phyloP scores from a whole-genome alignment of 2,329 filamentous ascomycete genomes.

The Aspergillaceae sp. region DNA sequence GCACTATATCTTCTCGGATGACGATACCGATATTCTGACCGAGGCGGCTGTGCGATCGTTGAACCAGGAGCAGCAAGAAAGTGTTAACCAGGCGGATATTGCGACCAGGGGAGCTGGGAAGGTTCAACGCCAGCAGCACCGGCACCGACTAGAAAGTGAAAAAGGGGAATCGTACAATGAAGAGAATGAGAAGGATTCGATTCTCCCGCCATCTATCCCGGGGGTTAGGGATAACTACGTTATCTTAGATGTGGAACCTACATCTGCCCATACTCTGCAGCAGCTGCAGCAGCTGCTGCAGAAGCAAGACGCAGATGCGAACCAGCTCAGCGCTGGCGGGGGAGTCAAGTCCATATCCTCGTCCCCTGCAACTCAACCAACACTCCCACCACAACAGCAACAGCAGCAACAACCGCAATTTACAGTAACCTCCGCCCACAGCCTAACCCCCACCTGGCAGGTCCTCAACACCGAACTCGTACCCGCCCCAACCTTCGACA shows the following conservation, averaged over 20 bases:
- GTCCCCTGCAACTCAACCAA: slow-evolving; percentile 12
- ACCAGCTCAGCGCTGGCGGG: slow-evolving; percentile 8
- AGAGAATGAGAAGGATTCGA: slow-evolving; percentile 19
- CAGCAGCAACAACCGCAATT: slow-evolving; percentile 30
- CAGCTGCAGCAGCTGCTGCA: no score
- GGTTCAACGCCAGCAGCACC: slow-evolving; percentile 6
- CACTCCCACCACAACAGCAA: slow-evolving; percentile 3
- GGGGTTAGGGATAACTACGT: slow-evolving; percentile 48
- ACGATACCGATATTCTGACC: slow-evolving; percentile 70
- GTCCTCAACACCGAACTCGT: slow-evolving; percentile 47
- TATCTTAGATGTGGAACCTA: slow-evolving; percentile 45
- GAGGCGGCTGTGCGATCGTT: slow-evolving; percentile 52
- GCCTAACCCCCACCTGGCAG: slow-evolving; percentile 67
- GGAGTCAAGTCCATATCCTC: slow-evolving; percentile 14
- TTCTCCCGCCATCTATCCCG: slow-evolving; percentile 40
- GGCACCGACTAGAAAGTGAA: slow-evolving; percentile 5
- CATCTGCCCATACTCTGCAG: slow-evolving; percentile 1
- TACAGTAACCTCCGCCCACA: slow-evolving; percentile 59
- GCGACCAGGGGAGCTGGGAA: not conserved
- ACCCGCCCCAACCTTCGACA: slow-evolving; percentile 56
- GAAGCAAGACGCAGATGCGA: slow-evolving; percentile 4
- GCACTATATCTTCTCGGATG: slow-evolving; percentile 89
- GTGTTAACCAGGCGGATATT: slow-evolving; percentile 5
- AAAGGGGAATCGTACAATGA: slow-evolving; percentile 12
- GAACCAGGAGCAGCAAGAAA: slow-evolving; percentile 36